These are phyloP conservation scores for Linnemannia exigua DNA, from an alignment of 192 early-diverging fungal species.

Conservation along the genomic window DNA sequence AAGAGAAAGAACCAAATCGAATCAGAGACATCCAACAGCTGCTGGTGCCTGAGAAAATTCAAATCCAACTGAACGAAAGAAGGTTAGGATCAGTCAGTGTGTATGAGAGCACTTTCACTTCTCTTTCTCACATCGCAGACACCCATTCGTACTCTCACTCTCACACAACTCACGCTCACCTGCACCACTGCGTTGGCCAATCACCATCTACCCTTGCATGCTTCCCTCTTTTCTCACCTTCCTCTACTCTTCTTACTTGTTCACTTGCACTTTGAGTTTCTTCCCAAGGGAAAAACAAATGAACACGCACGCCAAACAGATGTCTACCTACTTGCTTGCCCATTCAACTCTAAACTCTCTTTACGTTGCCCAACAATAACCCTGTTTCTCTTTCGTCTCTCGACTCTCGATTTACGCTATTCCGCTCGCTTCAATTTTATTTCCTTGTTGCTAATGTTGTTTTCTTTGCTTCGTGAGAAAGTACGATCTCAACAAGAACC, in stretches of 20 bases:
- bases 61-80: not conserved
- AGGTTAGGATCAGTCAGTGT: not conserved
- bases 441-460: not conserved
- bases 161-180: slow-evolving; percentile 9
- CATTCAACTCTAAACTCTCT: too few species aligned
- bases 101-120: not conserved
- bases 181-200: not conserved
- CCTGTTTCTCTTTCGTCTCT: too few species aligned
- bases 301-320: not conserved
- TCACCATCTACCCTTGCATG: not conserved
- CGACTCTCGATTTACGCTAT: not conserved
- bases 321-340: not conserved
- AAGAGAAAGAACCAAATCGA: not conserved
- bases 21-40: not conserved
- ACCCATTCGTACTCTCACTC: too few species aligned
- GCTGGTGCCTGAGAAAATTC: not conserved
- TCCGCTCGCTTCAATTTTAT: not conserved
- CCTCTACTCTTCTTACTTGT: not conserved
- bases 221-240: not conserved
- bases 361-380: too few species aligned
- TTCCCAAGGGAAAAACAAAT: not conserved
- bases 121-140: not conserved
- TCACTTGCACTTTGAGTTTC: not conserved
- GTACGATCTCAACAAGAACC: not conserved
- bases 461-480: not conserved